phyloP scores from a whole-genome alignment of 1,284 basidiomycete genomes.

The Austropuccinia psidii region DNA sequence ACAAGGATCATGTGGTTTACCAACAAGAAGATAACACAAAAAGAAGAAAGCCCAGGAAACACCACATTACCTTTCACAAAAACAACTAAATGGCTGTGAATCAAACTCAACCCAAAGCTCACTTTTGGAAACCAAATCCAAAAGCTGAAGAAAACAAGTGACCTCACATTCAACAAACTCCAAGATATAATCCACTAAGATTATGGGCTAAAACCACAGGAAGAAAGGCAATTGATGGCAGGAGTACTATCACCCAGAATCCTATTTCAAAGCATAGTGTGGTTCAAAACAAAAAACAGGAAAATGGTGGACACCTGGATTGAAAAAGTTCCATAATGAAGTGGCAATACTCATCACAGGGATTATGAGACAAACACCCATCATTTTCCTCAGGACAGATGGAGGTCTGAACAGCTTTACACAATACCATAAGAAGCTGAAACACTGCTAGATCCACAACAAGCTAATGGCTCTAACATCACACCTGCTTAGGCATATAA shows the following conservation, averaged over 20 bases:
- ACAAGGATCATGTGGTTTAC: background rate
- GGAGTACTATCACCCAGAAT: background rate
- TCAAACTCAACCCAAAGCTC: background rate
- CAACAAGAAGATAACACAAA: background rate
- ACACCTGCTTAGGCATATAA: background rate
- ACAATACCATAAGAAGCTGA: background rate
- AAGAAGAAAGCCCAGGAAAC: background rate
- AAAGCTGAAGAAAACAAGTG: background rate
- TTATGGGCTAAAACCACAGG: background rate
- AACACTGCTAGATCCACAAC: background rate
- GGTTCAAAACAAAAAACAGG: too few relatives aligned
- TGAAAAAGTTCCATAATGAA: background rate
- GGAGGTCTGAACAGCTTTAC: background rate
- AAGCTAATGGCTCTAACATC: background rate
- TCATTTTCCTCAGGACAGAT: background rate
- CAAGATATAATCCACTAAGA: background rate
- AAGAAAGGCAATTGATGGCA: background rate
- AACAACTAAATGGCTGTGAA: background rate
- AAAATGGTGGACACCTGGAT: background rate
- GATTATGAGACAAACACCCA: background rate
- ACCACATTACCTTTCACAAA: background rate
- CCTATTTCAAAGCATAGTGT: slow-evolving; percentile 8
- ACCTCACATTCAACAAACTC: background rate
- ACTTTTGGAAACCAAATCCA: background rate
- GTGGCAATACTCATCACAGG: background rate